Evolutionary conservation across 805 yeast genomes (phyloP).

Genomic region (Starmerella bacillaris): DNA sequence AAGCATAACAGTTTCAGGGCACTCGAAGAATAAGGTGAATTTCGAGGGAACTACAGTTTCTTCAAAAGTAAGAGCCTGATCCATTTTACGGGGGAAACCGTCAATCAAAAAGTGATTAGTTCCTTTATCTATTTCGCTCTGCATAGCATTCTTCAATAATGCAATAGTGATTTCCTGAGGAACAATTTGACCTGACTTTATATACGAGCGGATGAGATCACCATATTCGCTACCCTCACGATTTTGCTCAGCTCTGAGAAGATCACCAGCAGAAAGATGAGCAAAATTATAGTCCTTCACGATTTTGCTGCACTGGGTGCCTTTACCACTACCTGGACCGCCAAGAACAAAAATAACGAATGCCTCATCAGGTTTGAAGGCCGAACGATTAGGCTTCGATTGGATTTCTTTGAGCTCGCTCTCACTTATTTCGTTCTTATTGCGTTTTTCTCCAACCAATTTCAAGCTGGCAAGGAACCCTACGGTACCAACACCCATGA

Average conservation of each 20-base stretch:
- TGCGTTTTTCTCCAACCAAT: conserved; percentile 16
- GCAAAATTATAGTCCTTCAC: conserved; percentile 67
- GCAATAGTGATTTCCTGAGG: conserved; percentile 86
- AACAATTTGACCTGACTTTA: conserved; percentile 76
- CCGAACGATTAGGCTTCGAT: conserved; percentile 21
- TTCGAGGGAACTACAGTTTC: conserved; percentile 32
- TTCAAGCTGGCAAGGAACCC: conserved; percentile 20
- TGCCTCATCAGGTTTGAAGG: conserved; percentile 47
- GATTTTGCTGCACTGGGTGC: conserved; percentile 81
- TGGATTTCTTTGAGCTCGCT: conserved; percentile 25
- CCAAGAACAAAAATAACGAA: conserved; percentile 83
- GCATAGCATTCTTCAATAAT: conserved; percentile 61
- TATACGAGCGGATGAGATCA: conserved; percentile 62
- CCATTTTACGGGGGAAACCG: conserved; percentile 97
- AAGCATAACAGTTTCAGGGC: conserved; percentile 71
- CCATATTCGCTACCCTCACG: conserved; percentile 74
- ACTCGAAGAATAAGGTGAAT: conserved; percentile 30
- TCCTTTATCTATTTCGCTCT: conserved; percentile 31
- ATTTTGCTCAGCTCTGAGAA: conserved; percentile 77
- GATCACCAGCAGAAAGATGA: conserved; percentile 91
- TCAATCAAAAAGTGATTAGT: conserved; percentile 58
- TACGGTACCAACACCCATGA: conserved; percentile 22
- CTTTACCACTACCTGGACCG: conserved; percentile 97
- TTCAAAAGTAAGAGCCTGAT: conserved; percentile 90
- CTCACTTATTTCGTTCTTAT: conserved; percentile 19